phyloP scores from a whole-genome alignment of 2,329 filamentous ascomycete genomes.

The Lasiodiplodia gonubiensis region DNA sequence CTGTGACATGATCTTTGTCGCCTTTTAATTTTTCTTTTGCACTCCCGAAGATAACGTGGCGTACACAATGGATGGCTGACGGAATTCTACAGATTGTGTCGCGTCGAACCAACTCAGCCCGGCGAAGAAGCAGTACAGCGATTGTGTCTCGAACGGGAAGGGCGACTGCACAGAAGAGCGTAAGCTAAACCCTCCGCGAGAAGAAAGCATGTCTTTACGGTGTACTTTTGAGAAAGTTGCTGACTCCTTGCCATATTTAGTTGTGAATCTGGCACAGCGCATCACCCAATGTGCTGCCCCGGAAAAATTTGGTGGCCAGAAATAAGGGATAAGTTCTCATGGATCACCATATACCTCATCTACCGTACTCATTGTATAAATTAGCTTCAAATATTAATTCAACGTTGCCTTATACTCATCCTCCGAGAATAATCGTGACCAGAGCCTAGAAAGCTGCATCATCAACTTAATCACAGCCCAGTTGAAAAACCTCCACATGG shows the following conservation, averaged over 20 bases:
- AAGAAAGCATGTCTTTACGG: no score
- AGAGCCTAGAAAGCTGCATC: no score
- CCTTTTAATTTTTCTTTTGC: neutral
- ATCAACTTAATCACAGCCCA: no score
- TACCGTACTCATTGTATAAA: neutral
- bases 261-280: neutral
- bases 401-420: neutral
- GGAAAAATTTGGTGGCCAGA: neutral
- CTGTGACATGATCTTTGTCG: neutral
- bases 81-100: neutral
- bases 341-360: neutral
- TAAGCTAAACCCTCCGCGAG: neutral
- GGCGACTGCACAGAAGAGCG: slow-evolving; percentile 16
- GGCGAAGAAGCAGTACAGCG: slow-evolving; percentile 1
- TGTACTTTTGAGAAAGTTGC: neutral
- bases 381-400: neutral
- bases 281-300: neutral
- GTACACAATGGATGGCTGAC: neutral
- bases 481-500: no score
- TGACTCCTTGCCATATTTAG: neutral
- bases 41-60: fast-evolving
- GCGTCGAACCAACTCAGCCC: neutral
- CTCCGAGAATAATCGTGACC: neutral
- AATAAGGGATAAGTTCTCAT: neutral
- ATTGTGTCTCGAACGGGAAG: neutral